A percentile compares a stretch with the other conserved stretches of the same genome.
phyloP scores from a whole-genome alignment of 1,284 basidiomycete species.

The Puccinia hordei region DNA sequence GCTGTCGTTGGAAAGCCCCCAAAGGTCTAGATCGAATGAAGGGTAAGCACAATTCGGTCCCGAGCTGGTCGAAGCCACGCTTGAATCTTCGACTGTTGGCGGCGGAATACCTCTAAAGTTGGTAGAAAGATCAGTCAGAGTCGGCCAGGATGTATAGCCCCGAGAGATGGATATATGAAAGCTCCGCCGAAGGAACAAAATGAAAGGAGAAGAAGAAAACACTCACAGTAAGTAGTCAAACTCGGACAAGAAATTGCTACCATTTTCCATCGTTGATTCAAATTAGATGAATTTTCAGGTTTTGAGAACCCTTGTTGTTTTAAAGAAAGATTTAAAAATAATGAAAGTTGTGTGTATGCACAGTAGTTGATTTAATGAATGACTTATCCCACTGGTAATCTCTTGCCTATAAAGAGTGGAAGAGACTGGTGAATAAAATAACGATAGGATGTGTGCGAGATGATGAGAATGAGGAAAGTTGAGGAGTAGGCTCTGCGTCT shows the following conservation, averaged over 20 bases:
- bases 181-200: neutral
- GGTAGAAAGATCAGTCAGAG: neutral
- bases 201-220: neutral
- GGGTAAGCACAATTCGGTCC: neutral
- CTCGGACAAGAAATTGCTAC: slow-evolving; percentile 13
- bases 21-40: slow-evolving; percentile 2
- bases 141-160: neutral
- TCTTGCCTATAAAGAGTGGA: too few relatives aligned
- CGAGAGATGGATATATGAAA: neutral
- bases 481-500: too few relatives aligned
- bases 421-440: too few relatives aligned
- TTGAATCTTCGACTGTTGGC: neutral
- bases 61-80: neutral
- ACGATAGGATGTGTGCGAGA: too few relatives aligned
- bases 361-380: neutral
- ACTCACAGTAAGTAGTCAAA: slow-evolving; percentile 21
- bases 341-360: slow-evolving; percentile 16
- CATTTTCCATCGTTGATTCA: neutral
- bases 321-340: slow-evolving; percentile 14
- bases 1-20: neutral
- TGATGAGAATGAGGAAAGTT: too few relatives aligned
- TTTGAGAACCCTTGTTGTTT: neutral
- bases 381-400: too few relatives aligned
- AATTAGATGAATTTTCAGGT: neutral
- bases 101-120: slow-evolving; percentile 1